Conservation (phyloP, 164 flowering plant genomes). For the Aristolochia contorta region DNA sequence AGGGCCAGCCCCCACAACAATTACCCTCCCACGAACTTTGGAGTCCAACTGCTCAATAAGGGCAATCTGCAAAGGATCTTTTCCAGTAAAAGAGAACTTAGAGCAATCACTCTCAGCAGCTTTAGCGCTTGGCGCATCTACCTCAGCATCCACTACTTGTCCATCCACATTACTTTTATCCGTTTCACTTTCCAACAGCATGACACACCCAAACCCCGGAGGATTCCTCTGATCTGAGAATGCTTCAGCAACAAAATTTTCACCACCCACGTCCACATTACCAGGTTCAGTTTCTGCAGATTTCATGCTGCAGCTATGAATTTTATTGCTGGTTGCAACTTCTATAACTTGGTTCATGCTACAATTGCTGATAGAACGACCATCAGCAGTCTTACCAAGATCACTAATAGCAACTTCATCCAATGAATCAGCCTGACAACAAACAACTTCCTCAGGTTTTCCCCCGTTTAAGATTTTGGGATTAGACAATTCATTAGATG, state of each 20-base stretch:
- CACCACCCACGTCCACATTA: background rate
- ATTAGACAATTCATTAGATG: slow-evolving; percentile 16
- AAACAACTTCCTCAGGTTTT: slow-evolving; percentile 25
- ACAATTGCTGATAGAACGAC: background rate
- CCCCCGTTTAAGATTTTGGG: slow-evolving; percentile 29
- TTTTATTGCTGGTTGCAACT: slow-evolving; percentile 8
- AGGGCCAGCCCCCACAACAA: slow-evolving; percentile 96
- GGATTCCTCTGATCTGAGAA: background rate
- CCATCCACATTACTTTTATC: slow-evolving; percentile 17
- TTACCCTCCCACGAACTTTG: slow-evolving; percentile 39
- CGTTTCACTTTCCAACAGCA: slow-evolving; percentile 3
- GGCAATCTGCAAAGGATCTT: slow-evolving; percentile 12
- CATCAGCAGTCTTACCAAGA: slow-evolving; percentile 30
- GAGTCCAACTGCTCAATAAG: slow-evolving; percentile 18
- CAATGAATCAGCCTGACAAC: slow-evolving; percentile 46
- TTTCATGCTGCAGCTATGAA: slow-evolving; percentile 15
- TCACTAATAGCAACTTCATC: slow-evolving; percentile 63
- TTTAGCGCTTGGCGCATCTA: slow-evolving; percentile 14
- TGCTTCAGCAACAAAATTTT: background rate
- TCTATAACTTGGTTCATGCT: slow-evolving; percentile 25
- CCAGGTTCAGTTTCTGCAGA: slow-evolving; percentile 18
- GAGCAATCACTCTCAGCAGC: background rate
- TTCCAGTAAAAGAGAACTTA: slow-evolving; percentile 10
- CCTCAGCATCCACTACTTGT: slow-evolving; percentile 7
- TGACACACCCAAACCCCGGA: background rate